Percentiles rank a stretch among this genome's conserved stretches.
Evolutionary conservation across 2,329 filamentous ascomycete genomes (phyloP).

Genomic region (Thielaviopsis musarum): DNA sequence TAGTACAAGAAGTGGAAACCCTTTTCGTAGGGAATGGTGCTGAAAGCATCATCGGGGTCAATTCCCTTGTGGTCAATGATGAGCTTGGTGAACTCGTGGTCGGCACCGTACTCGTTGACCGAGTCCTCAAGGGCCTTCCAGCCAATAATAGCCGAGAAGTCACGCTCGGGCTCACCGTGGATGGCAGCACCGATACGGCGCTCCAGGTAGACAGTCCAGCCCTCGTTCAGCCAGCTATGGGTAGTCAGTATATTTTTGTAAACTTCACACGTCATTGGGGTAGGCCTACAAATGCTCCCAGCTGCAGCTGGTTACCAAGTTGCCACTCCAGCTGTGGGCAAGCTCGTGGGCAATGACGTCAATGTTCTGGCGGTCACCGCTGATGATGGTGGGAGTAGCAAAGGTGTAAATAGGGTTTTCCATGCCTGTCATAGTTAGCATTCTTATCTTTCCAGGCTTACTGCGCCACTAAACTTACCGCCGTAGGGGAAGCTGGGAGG

Average conservation of each 20-base stretch:
- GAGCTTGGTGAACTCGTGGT: conserved; percentile 87
- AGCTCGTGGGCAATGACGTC: conserved; percentile 89
- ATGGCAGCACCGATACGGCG: conserved; percentile 61
- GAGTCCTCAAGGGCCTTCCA: conserved; percentile 82
- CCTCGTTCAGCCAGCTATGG: conserved; percentile 47
- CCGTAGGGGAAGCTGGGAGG: conserved; percentile 84
- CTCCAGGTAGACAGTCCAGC: conserved; percentile 92
- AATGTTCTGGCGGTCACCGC: conserved; percentile 76
- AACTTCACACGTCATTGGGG: background rate
- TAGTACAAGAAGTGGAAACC: conserved; percentile 89
- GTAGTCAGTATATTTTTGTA: background rate
- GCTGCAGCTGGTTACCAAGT: conserved; percentile 59
- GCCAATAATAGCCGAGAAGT: conserved; percentile 91
- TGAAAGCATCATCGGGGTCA: conserved; percentile 93
- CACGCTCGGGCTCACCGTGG: conserved; percentile 70
- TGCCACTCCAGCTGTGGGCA: conserved; percentile 71
- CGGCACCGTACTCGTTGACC: conserved; percentile 58
- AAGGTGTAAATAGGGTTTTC: conserved; percentile 93
- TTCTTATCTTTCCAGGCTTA: background rate
- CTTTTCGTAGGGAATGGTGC: conserved; percentile 85
- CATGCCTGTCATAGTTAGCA: conserved; percentile 37
- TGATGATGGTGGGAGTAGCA: conserved; percentile 86
- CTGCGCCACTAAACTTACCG: conserved; percentile 29
- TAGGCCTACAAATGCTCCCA: conserved; percentile 60
- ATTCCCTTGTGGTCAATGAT: conserved; percentile 75